Evolutionary conservation across 1,139 yeast genomes (phyloP).

Genomic region (Blastobotrys persicus): DNA sequence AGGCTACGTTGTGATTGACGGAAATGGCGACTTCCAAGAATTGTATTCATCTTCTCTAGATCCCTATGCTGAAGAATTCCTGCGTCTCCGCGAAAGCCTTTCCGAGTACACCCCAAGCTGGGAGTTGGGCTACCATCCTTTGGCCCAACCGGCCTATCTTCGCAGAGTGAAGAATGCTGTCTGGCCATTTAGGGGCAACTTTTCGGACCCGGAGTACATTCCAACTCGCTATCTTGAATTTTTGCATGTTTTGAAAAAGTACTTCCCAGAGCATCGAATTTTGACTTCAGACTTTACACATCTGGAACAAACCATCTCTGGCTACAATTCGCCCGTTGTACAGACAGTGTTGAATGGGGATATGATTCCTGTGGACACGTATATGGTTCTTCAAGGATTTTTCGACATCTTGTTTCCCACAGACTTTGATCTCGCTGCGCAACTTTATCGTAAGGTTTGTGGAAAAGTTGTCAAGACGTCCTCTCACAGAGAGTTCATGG

Average conservation of each 20-base stretch:
- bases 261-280: conserved; percentile 74
- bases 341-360: conserved; percentile 69
- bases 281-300: conserved; percentile 71
- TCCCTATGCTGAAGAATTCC: conserved; percentile 53
- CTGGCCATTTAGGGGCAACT: conserved; percentile 63
- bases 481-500: conserved; percentile 63
- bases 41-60: conserved; percentile 69
- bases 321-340: conserved; percentile 78
- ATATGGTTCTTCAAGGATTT: conserved; percentile 79
- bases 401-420: conserved; percentile 89
- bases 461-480: conserved; percentile 58
- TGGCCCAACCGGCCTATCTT: conserved; percentile 36
- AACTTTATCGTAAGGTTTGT: conserved; percentile 61
- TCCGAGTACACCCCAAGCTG: conserved; percentile 37
- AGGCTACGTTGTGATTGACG: conserved; percentile 74
- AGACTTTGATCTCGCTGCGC: conserved; percentile 62
- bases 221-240: conserved; percentile 74
- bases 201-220: conserved; percentile 73
- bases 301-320: conserved; percentile 59
- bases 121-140: conserved; percentile 40
- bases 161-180: conserved; percentile 40
- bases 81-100: conserved; percentile 52
- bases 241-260: conserved; percentile 58
- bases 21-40: conserved; percentile 73
- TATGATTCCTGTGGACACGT: conserved; percentile 69